Evolutionary conservation across 2,329 filamentous ascomycete species (phyloP), one percentile per base, ranked within the genome.

Genomic region (Xylariaceae sp.): DNA sequence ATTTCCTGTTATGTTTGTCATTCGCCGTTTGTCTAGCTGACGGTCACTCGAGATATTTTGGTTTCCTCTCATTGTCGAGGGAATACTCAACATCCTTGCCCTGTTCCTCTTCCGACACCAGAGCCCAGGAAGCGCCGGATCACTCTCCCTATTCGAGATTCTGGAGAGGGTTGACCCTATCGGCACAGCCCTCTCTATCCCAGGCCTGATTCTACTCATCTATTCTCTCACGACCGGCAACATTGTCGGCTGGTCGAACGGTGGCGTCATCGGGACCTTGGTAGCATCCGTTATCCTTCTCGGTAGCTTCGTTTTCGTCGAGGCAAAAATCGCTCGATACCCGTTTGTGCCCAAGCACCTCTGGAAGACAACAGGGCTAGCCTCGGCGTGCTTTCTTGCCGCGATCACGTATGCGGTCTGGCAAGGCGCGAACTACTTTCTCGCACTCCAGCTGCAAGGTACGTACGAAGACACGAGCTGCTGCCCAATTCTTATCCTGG

Each of bases 391-490:
- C 7, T 33, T 21, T 16, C 33, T 50, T 21, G 46, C 46, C n/a
- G 46, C 46, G 6, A 17, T 50, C 23, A 50, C 46, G 19, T 50
- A 50, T 23, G 46, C 33, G 11, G 46, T 40, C 19, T 50, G 46
- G 46, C 33, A 39, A 23, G 46, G 46, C 4, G 33, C 24, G 4
- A 50, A 50, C 46, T 50, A 50, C 11, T 31, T 50, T n/a, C 46
- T 50, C 23, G 28, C 46, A 2, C 46, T 50, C 12, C 33, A 50
- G 14, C 19, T 50, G 23, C 46, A 50, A 29, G 36, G 46, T 50
- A 40, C n/a, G 46, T 39, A 36, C 21, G 11, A 44, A 44, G 4
- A 17, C 11, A 31, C n/a, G n/a, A n/a, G n/a, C n/a, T n/a, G n/a
- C n/a, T n/a, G n/a, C n/a, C n/a, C n/a, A n/a, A n/a, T n/a, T n/a